Evolutionary conservation across 2,329 filamentous ascomycete genomes (phyloP), one percentile per base, ranked within the genome.

Genomic region (Aschersonia sp.): DNA sequence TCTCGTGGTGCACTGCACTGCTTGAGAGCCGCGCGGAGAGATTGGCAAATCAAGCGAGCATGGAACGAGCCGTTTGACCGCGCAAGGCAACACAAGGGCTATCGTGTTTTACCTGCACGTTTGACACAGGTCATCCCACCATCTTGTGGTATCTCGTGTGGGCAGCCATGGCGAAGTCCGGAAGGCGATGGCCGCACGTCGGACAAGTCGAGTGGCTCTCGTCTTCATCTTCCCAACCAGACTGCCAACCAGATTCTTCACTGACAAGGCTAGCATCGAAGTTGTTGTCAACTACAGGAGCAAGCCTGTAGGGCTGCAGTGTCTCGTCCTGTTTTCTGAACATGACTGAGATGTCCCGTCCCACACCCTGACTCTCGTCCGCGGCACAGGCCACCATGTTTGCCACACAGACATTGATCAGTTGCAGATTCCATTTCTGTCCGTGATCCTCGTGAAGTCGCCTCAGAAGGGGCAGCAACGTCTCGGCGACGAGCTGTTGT

Each of bases 401-500:
- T 11, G 85, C 84, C 6, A 86, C 88, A 43, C 87, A 89, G 29
- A 97, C 69, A 54, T 96, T 97, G 50, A 97, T 70, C 46, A 97
- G 68, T 53, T 84, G 85, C 14, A 96, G 64, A 54, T 90, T 85
- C 84, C 86, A 94, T 7, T 71, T 69, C 50, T 73, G 75, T 6
- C 71, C 67, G 52, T 73, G 76, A 51, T 84, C 79, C 0, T 79
- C 73, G 53, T 90, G 83, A 10, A 95, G 68, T 51, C 78, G 81
- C 11, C 79, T 78, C 58, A 95, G 87, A 60, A 94, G 75, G 0
- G 79, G 77, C 4, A 88, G 55, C 14, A 94, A 62, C 2, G 72
- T 65, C 51, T 92, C 84, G 4, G 72, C 65, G 0, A 89, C 82
- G 1, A 96, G 70, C 41, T 77, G 77, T 47, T 84, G 78, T 0